Percentiles rank a stretch among this genome's conserved stretches.
Conservation (phyloP, 352 stramenopile genomes). For the Pythium folliculosum region DNA sequence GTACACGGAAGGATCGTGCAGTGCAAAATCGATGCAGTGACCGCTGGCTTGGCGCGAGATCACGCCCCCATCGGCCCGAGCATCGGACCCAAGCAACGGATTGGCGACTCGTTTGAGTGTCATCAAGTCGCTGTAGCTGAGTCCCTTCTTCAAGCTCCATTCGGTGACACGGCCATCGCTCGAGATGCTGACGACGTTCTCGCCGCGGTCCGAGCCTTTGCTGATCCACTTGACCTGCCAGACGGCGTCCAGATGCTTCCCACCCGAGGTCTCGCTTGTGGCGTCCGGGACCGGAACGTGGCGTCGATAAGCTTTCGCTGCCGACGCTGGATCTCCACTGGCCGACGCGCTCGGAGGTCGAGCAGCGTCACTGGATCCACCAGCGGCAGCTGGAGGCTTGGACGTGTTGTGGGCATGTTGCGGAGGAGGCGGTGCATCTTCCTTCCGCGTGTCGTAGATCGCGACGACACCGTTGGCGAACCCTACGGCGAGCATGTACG, state of each 20-base stretch:
- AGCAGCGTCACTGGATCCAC: background rate
- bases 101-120: constrained; percentile 87
- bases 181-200: constrained; percentile 90
- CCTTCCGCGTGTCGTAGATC: constrained; percentile 90
- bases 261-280: constrained; percentile 53
- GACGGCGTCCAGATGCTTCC: constrained; percentile 90
- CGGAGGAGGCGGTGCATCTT: constrained; percentile 32
- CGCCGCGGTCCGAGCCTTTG: constrained; percentile 78
- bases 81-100: constrained; percentile 60
- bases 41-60: constrained; percentile 88
- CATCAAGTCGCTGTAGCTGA: constrained; percentile 90
- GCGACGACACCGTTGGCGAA: constrained; percentile 89
- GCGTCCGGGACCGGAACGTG: constrained; percentile 50
- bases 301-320: background rate
- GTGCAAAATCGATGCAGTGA: constrained; percentile 88
- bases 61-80: constrained; percentile 69
- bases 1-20: constrained; percentile 82
- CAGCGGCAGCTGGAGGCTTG: constrained; percentile 5
- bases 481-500: constrained; percentile 89
- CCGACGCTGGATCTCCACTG: background rate
- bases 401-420: background rate
- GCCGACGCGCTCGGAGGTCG: constrained; percentile 15
- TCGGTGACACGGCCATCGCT: constrained; percentile 91
- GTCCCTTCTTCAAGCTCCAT: constrained; percentile 93
- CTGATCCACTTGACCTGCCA: constrained; percentile 93